Evolutionary conservation across 208 protist genomes (phyloP).

Genomic region (Leishmania major): DNA sequence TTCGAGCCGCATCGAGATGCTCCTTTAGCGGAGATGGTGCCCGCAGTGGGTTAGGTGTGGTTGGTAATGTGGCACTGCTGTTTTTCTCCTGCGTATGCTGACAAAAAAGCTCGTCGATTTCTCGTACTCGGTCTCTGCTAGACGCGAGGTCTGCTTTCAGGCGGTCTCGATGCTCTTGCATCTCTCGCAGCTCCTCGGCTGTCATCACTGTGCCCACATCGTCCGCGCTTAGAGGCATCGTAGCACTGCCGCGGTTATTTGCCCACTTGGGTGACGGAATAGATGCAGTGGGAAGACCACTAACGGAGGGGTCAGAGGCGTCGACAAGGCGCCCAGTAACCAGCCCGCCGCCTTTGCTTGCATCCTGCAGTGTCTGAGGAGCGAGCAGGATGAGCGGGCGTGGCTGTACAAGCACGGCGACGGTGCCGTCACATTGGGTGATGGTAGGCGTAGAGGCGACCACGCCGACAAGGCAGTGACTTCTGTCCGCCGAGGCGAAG

Average conservation of each 20-base stretch:
- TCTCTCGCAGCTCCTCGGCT: conserved; percentile 35
- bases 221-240: neutral
- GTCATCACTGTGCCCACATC: conserved; percentile 3
- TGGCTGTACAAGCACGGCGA: conserved; percentile 16
- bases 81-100: neutral
- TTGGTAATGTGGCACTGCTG: neutral
- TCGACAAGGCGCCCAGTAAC: conserved; percentile 14
- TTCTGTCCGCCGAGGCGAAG: neutral
- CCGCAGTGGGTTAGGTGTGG: neutral
- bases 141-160: conserved; percentile 34
- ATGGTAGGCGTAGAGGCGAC: conserved; percentile 13
- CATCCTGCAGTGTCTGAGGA: neutral
- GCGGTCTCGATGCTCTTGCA: conserved; percentile 33
- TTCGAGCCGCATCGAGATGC: neutral
- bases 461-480: conserved; percentile 8
- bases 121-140: conserved; percentile 36
- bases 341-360: neutral
- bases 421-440: neutral
- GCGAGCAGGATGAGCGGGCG: conserved; percentile 18
- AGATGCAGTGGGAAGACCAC: neutral
- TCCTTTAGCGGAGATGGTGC: neutral
- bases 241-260: neutral
- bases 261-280: conserved; percentile 2
- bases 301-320: conserved; percentile 5
- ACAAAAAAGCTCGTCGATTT: conserved; percentile 22